Evolutionary conservation across 306 rosid species (phyloP), one percentile per base, ranked within the genome.

Genomic region (Quercus alba): DNA sequence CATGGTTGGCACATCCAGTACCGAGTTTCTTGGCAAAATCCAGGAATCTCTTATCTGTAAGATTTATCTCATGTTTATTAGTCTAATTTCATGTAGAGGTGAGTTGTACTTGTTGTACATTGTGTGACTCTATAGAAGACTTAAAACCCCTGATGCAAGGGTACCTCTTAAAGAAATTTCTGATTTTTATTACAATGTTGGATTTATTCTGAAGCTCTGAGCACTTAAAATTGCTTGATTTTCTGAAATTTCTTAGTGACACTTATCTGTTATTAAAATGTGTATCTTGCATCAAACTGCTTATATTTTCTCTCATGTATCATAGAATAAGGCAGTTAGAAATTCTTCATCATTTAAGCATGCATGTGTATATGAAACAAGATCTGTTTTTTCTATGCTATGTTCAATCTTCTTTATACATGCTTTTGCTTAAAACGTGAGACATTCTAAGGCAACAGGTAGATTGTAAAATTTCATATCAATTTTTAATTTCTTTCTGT

Each of bases 101-200:
- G 83, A 90, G 87, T 74, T 88, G 44, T 80, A 70, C 77, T 73
- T 79, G 20, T 72, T 73, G 92, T 89, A 90, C 90, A 89, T 90
- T 84, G 83, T 85, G 86, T 78, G 80, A 84, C 86, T 85, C 85
- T 89, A 78, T 79, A 77, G 77, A 80, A 85, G 84, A 84, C 84
- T 81, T 71, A 3, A 74, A 83, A 77, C 79, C 76, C 83, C 80
- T 77, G 70, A 54, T 82, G 79, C 58, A 31, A 83, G 81, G 86
- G 61, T 44, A 56, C 68, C 59, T 79, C 81, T 72, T 78, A 41
- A 74, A 58, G 33, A 57, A 73, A 76, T 81, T 81, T 82, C 88
- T 77, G 75, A 85, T 88, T 69, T 64, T 84, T 75, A 74, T 85
- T 85, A 68, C 78, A 30, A 26, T 62, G 81, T 87, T 72, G 78